phyloP scores from a whole-genome alignment of 2,329 filamentous ascomycete genomes.

The Claviceps maximensis region DNA sequence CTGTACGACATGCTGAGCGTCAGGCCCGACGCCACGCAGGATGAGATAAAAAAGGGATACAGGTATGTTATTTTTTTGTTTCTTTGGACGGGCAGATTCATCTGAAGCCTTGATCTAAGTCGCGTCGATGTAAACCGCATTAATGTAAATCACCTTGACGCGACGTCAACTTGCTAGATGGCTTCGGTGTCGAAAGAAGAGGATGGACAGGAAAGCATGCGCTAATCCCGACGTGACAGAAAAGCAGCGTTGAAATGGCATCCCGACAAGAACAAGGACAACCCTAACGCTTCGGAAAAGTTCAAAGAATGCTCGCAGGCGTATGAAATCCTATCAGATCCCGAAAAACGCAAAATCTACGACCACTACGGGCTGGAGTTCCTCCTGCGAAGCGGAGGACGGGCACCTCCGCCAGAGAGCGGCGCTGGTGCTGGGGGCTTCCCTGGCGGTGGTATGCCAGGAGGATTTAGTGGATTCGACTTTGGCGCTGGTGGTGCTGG shows the following conservation, averaged over 20 bases:
- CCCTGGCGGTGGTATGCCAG: conserved; percentile 43
- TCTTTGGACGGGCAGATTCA: no score
- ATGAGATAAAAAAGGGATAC: conserved; percentile 96
- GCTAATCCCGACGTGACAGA: conserved; percentile 26
- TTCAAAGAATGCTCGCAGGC: conserved; percentile 98
- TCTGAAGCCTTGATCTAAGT: no score
- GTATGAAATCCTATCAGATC: conserved; percentile 94
- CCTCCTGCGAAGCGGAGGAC: conserved; percentile 63
- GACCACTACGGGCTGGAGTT: conserved; percentile 93
- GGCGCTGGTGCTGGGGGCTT: conserved; percentile 33
- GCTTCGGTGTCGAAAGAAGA: no score
- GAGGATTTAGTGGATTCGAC: conserved; percentile 37
- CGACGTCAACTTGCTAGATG: neutral
- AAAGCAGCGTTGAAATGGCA: conserved; percentile 87
- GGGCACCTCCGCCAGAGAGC: conserved; percentile 44
- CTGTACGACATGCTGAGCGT: conserved; percentile 80
- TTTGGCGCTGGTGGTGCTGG: conserved; percentile 33
- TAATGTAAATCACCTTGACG: neutral
- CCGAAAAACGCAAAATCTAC: conserved; percentile 91
- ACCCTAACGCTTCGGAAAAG: conserved; percentile 72
- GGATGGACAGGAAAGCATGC: neutral
- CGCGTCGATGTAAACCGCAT: no score
- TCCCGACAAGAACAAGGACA: conserved; percentile 96
- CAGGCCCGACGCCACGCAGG: conserved; percentile 68
- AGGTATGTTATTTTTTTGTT: conserved; percentile 37